A percentile compares a stretch with the other conserved stretches of the same genome.
Conservation (phyloP, 352 stramenopile genomes). For the Chrysophaeum taylorii region DNA sequence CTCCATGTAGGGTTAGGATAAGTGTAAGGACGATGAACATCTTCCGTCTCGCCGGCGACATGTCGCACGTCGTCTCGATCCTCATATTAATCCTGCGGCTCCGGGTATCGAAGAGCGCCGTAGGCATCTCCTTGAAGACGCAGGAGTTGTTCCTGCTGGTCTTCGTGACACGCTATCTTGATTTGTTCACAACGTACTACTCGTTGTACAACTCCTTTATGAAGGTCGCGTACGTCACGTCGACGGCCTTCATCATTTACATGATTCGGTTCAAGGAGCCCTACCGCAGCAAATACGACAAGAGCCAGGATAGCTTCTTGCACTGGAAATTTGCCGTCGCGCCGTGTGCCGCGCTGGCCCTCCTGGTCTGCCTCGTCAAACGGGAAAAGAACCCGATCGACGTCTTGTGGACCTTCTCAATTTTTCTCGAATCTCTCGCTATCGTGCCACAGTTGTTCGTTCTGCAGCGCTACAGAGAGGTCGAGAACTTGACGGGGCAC, state of each 20-base stretch:
- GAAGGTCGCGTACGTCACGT: conserved; percentile 95
- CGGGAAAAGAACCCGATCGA: conserved; percentile 50
- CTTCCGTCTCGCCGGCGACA: conserved; percentile 96
- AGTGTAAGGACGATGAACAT: too few relatives aligned
- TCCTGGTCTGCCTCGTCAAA: conserved; percentile 78
- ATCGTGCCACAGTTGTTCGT: conserved; percentile 99
- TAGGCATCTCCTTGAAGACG: conserved; percentile 94
- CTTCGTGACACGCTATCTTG: conserved; percentile 95
- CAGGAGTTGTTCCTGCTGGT: conserved; percentile 98
- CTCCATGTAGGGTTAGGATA: too few relatives aligned
- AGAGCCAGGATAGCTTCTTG: conserved; percentile 96
- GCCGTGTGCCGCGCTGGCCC: conserved; percentile 84
- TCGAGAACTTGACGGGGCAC: conserved; percentile 97
- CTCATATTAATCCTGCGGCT: conserved; percentile 94
- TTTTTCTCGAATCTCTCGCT: conserved; percentile 94
- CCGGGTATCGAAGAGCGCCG: conserved; percentile 62
- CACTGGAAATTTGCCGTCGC: conserved; percentile 93
- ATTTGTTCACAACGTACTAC: conserved; percentile 86
- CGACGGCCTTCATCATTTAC: conserved; percentile 93
- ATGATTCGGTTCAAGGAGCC: conserved; percentile 89
- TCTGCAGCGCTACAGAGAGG: conserved; percentile 91
- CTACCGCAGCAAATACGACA: conserved; percentile 95
- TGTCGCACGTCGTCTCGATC: conserved; percentile 97
- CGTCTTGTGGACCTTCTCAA: conserved; percentile 95
- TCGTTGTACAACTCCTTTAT: conserved; percentile 96